Percentiles rank a stretch among this genome's conserved stretches.
Conservation (phyloP, 768 basidiomycete species). For the Mycena indigotica region DNA sequence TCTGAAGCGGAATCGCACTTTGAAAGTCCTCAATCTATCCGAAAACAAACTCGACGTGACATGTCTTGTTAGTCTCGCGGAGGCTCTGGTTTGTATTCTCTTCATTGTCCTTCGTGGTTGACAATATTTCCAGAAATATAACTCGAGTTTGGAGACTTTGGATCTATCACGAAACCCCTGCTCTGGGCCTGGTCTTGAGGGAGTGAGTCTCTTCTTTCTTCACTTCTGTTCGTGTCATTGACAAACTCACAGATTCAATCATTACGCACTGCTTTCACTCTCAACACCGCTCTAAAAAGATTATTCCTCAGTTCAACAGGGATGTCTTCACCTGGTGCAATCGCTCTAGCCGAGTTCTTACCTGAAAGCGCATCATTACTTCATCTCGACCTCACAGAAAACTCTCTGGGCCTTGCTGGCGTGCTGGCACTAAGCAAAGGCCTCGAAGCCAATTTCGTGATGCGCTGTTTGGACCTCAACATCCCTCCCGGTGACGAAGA, state of each 20-base stretch:
- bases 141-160: constrained; percentile 88
- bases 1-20: constrained; percentile 90
- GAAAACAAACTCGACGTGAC: constrained; percentile 91
- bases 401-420: constrained; percentile 83
- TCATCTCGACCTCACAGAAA: constrained; percentile 88
- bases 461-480: constrained; percentile 92
- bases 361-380: constrained; percentile 86
- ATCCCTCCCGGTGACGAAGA: constrained; percentile 85
- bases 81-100: constrained; percentile 71
- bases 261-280: constrained; percentile 87
- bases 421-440: constrained; percentile 91
- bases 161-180: constrained; percentile 94
- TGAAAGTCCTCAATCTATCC: constrained; percentile 91
- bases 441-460: constrained; percentile 77
- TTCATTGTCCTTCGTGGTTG: background rate
- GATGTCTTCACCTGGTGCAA: constrained; percentile 83
- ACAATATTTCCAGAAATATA: constrained; percentile 74
- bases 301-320: constrained; percentile 86
- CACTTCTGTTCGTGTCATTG: background rate
- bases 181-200: constrained; percentile 85
- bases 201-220: constrained; percentile 55
- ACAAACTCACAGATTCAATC: constrained; percentile 66
- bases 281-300: constrained; percentile 89
- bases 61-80: constrained; percentile 80
- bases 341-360: constrained; percentile 94